These are phyloP conservation scores for Talaromyces sp. DNA, from an alignment of 2,329 filamentous ascomycete species.

Conservation along the genomic window DNA sequence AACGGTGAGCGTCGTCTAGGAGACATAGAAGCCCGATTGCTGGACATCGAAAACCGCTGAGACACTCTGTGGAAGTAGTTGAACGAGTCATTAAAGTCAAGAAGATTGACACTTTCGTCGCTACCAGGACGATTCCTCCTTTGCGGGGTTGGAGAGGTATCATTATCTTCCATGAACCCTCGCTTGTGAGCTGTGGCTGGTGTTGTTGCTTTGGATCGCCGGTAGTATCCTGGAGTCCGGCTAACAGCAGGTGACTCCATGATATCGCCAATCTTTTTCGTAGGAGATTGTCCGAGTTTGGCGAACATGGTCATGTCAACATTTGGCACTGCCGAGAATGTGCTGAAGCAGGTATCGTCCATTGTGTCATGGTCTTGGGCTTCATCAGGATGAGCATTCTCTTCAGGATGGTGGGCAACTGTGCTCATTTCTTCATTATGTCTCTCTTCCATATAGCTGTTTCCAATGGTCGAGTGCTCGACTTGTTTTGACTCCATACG, in stretches of 20 bases:
- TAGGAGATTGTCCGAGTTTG: slow-evolving; percentile 62
- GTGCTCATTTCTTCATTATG: slow-evolving; percentile 46
- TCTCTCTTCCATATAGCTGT: slow-evolving; percentile 40
- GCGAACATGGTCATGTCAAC: slow-evolving; percentile 78
- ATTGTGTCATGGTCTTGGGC: slow-evolving; percentile 33
- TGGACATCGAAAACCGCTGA: slow-evolving; percentile 46
- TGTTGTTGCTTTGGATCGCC: slow-evolving; percentile 36
- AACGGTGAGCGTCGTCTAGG: slow-evolving; percentile 45
- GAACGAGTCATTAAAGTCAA: slow-evolving; percentile 85
- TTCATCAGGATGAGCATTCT: slow-evolving; percentile 30
- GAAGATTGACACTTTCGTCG: slow-evolving; percentile 69
- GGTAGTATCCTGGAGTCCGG: slow-evolving; percentile 21
- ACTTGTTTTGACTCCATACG: background rate
- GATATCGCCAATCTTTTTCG: slow-evolving; percentile 47
- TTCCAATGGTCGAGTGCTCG: slow-evolving; percentile 27
- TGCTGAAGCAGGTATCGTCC: slow-evolving; percentile 64
- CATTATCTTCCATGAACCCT: slow-evolving; percentile 29
- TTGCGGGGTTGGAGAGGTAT: slow-evolving; percentile 51
- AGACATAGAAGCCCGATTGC: slow-evolving; percentile 37
- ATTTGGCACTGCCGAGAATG: slow-evolving; percentile 79
- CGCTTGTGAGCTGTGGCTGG: slow-evolving; percentile 50
- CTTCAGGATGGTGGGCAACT: slow-evolving; percentile 30
- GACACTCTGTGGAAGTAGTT: slow-evolving; percentile 52
- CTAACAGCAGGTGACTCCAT: slow-evolving; percentile 41
- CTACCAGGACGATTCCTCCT: slow-evolving; percentile 45